A percentile compares a stretch with the other conserved stretches of the same genome.
Evolutionary conservation across 2,329 filamentous ascomycete genomes (phyloP).

Genomic region (Scedosporium aurantiacum): DNA sequence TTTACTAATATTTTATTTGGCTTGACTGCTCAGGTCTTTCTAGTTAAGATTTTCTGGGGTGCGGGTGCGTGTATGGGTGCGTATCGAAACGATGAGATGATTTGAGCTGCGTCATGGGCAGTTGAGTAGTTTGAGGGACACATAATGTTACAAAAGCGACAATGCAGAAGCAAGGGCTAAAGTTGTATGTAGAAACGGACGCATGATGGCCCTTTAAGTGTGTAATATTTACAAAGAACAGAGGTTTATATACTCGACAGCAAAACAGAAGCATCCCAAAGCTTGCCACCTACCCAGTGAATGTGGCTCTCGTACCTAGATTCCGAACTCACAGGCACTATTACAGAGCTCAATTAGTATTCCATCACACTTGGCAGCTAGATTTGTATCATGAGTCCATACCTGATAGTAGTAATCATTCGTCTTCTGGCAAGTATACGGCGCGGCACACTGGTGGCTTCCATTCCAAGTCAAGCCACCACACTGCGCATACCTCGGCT

Average conservation of each 20-base stretch:
- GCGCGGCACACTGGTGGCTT: slow-evolving; percentile 1
- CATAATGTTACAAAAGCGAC: no score
- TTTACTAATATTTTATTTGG: no score
- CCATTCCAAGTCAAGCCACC: slow-evolving; percentile 3
- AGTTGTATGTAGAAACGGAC: background rate
- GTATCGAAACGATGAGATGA: no score
- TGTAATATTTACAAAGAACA: background rate
- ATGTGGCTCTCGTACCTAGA: background rate
- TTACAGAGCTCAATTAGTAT: background rate
- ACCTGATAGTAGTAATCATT: slow-evolving; percentile 5
- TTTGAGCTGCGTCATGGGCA: no score
- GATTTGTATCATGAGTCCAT: background rate
- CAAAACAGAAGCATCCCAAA: background rate
- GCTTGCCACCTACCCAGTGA: background rate
- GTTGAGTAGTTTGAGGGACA: no score
- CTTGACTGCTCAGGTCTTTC: no score
- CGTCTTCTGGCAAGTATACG: background rate
- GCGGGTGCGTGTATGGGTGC: no score
- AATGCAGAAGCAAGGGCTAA: background rate
- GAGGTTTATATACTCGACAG: background rate
- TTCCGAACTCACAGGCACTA: background rate
- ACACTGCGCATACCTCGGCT: slow-evolving; percentile 1
- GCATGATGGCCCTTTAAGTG: background rate
- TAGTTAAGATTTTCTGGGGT: no score
- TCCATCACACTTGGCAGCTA: background rate